Evolutionary conservation across 768 basidiomycete genomes (phyloP), one percentile per base, ranked within the genome.

Genomic region (Clitopilus passeckerianus): DNA sequence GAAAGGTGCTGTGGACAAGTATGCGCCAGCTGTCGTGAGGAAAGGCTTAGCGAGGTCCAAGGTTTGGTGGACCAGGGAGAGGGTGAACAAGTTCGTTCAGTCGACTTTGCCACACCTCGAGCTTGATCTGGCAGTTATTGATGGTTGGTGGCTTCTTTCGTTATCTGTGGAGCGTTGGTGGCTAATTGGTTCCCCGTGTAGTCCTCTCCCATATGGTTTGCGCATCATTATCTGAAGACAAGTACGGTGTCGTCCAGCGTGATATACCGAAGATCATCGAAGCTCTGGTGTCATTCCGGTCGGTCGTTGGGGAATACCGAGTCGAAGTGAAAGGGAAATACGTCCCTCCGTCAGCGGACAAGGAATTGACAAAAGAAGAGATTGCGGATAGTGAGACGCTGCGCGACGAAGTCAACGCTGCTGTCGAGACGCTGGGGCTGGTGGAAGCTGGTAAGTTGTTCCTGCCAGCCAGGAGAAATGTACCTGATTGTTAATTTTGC

Each of bases 231-330:
- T 76, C 78, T 0, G 93, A 94, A 69, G 93, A 95, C 72, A 79
- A 80, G 18, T 93, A 87, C 66, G 93, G 93, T 20, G 82, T 87
- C 34, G 90, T 93, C 12, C 93, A 95, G 68, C 79, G 89, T 10
- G 93, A 95, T 67, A 90, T 93, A 18, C 89, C 92, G 0, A 86
- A 84, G 60, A 85, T 93, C 27, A 70, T 95, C 2, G 93, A 95
- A 69, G 88, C 89, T 0, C 74, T 94, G 63, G 68, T 89, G 12
- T 80, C 80, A 0, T 89, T 87, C 74, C 77, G 92, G 18, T 68
- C 71, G 1, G 88, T 84, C 0, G 70, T 93, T 18, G 91, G 93
- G 63, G 79, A 80, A 30, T 87, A 87, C 59, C 82, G 85, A 58
- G 68, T 64, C 1, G 84, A 87, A 64, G 69, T 92, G 27, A 72